Evolutionary conservation across 257 asterid species (phyloP).

Genomic region (Galeopsis tetrahit): DNA sequence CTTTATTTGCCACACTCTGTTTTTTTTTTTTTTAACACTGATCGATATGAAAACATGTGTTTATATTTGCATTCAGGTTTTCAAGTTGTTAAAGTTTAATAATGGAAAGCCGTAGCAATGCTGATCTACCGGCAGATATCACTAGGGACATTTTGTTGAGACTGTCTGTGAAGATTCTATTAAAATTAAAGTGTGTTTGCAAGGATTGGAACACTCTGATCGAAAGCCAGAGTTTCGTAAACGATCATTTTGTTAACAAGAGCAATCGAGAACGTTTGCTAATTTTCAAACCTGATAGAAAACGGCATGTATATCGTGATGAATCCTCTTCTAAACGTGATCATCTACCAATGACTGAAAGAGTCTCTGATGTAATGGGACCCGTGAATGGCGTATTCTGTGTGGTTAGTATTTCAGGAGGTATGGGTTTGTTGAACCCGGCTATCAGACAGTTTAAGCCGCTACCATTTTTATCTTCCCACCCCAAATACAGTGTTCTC

Average conservation of each 20-base stretch:
- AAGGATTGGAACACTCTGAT: slow-evolving; percentile 45
- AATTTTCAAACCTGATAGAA: slow-evolving; percentile 17
- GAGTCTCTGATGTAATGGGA: slow-evolving; percentile 38
- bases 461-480: slow-evolving; percentile 31
- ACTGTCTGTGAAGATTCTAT: slow-evolving; percentile 43
- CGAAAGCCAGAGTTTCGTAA: slow-evolving; percentile 34
- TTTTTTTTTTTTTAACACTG: too few species aligned
- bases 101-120: slow-evolving; percentile 22
- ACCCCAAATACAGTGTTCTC: slow-evolving; percentile 22
- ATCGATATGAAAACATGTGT: too few species aligned
- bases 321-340: slow-evolving; percentile 31
- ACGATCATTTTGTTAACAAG: slow-evolving; percentile 34
- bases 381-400: slow-evolving; percentile 52
- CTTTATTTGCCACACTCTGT: too few species aligned
- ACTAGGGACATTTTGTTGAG: slow-evolving; percentile 36
- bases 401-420: slow-evolving; percentile 22
- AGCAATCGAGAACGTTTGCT: slow-evolving; percentile 40
- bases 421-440: slow-evolving; percentile 47
- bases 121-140: slow-evolving; percentile 38
- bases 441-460: slow-evolving; percentile 48
- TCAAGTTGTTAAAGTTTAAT: not conserved
- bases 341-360: slow-evolving; percentile 36
- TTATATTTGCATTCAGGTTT: not conserved
- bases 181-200: slow-evolving; percentile 45
- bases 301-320: slow-evolving; percentile 2